A percentile compares a stretch with the other conserved stretches of the same genome.
These are phyloP conservation scores for Paulownia fortunei DNA, from an alignment of 257 asterid species.

Conservation along the genomic window DNA sequence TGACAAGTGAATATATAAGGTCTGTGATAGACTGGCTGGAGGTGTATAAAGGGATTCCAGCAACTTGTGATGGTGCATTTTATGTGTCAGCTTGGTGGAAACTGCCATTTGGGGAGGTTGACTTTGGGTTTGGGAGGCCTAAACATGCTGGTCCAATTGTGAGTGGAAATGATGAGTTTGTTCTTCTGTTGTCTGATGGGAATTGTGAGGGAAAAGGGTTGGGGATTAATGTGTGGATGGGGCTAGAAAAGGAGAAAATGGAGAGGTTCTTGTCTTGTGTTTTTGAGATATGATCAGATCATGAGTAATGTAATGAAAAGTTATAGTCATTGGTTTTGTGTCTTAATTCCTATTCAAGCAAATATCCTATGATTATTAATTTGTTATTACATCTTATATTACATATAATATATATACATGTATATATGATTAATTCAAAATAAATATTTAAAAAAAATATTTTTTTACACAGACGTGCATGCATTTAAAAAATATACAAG, in stretches of 20 bases:
- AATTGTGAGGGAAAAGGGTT: constrained; percentile 9
- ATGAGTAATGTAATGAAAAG: neutral
- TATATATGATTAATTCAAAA: no score
- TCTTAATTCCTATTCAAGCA: no score
- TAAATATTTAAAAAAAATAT: no score
- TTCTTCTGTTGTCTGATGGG: constrained; percentile 38
- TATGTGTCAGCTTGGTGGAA: constrained; percentile 59
- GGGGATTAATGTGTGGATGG: constrained; percentile 53
- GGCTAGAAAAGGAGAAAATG: constrained; percentile 43
- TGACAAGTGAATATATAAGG: constrained; percentile 41
- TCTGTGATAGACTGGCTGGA: constrained; percentile 54
- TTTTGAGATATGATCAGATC: constrained; percentile 38
- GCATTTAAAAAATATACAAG: no score
- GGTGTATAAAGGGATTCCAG: constrained; percentile 46
- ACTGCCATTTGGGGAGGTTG: constrained; percentile 42
- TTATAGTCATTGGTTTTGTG: no score
- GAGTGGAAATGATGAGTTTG: constrained; percentile 55
- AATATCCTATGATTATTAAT: no score
- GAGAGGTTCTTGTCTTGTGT: constrained; percentile 36
- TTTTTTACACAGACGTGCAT: no score
- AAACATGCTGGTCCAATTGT: constrained; percentile 50
- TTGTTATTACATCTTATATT: no score
- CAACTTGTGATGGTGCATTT: constrained; percentile 38
- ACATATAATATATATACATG: no score
- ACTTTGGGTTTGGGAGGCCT: constrained; percentile 46